Evolutionary conservation across 1,284 basidiomycete species (phyloP).

Genomic region (Veloporphyrellus conicus): DNA sequence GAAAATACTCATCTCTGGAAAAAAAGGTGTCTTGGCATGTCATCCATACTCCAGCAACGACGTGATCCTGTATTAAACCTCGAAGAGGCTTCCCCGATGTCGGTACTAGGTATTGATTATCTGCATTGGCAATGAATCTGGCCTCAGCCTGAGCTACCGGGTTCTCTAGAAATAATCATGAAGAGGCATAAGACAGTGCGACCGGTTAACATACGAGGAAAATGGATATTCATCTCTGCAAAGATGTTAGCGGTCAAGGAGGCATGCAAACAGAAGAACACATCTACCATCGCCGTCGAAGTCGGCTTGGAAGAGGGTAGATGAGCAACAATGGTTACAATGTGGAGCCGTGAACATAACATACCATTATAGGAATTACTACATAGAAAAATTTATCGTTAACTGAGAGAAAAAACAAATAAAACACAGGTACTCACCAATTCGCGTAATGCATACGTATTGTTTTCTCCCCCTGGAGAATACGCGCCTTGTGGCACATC

Average conservation of each 20-base stretch:
- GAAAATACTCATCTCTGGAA: constrained; percentile 93
- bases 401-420: not conserved
- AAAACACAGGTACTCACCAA: constrained; percentile 56
- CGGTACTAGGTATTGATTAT: constrained; percentile 97
- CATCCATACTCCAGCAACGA: constrained; percentile 99
- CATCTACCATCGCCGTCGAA: constrained; percentile 93
- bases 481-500: constrained; percentile 97
- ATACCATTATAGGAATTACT: constrained; percentile 96
- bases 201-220: constrained; percentile 70
- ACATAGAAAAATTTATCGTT: constrained; percentile 5
- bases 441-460: constrained; percentile 99
- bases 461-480: constrained; percentile 94
- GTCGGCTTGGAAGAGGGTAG: constrained; percentile 61
- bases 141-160: constrained; percentile 92
- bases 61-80: constrained; percentile 98
- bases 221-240: constrained; percentile 98
- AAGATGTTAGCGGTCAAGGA: constrained; percentile 14
- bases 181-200: constrained; percentile 7
- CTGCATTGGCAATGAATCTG: constrained; percentile 93
- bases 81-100: constrained; percentile 97
- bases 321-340: constrained; percentile 14
- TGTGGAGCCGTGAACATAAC: constrained; percentile 19
- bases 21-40: constrained; percentile 95
- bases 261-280: constrained; percentile 1
- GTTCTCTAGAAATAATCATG: constrained; percentile 55